Base-by-base conservation (phyloP, 2,329 filamentous ascomycete genomes). In the Aspergillus sp. region DNA sequence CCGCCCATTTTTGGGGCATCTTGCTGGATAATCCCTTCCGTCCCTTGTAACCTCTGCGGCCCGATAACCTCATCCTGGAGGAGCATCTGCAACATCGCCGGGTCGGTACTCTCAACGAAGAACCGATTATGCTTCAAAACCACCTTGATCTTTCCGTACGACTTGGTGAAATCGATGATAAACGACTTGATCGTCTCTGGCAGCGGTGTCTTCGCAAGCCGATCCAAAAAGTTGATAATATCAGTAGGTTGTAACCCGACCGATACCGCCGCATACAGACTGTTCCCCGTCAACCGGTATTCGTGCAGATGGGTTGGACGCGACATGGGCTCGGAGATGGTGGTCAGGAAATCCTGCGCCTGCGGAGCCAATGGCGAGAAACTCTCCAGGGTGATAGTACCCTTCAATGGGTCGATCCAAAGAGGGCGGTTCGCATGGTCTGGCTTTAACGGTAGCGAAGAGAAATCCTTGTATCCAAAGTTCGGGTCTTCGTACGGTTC, bases 61-160 rank as follows among this genome's bases (percentile, higher is more conserved):
- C 87, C 85, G 48, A 98, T 94, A 44, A 87, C 79, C 9, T 82
- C 77, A 64, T 97, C 91, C 60, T 86, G 83, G 33, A 97, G 75
- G n/a, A 97, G 76, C 60, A 79, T 85, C 66, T 95, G 88, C 48
- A 97, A 75, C 63, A 96, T 86, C 7, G 83, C 77, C 8, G 89
- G 85, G 65, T 97, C 91, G 19, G 86, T 84, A 59, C 87, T 96
- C 69, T 98, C 93, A 51, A 97, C 83, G 57, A 86, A 96, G 67
- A 94, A 96, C 55, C 88, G 86, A 52, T 91, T 97, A 59, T 96
- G 86, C 66, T 95, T 94, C 52, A 97, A 69, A 40, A 97, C 93
- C 45, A 97, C 80, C 66, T 95, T 93, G 46, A 96, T 89, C 68
- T 96, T 97, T 54, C 93, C 93, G 63, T 93, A 97, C 44, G 87